A percentile compares a stretch with the other conserved stretches of the same genome.
Evolutionary conservation across 805 yeast species (phyloP).

Genomic region (Metschnikowia noctiluminum): DNA sequence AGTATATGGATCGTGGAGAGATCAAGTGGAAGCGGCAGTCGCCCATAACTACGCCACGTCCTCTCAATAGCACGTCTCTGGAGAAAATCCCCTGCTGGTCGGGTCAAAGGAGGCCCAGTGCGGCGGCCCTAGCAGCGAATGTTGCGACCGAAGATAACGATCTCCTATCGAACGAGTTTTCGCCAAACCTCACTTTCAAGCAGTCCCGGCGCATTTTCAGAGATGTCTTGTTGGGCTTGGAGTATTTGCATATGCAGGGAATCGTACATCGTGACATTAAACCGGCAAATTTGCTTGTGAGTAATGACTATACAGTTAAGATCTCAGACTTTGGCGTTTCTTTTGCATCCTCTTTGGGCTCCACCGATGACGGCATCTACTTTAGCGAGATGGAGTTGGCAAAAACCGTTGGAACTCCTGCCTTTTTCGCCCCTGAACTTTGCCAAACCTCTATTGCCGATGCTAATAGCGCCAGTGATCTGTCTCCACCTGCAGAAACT

Average conservation of each 20-base stretch:
- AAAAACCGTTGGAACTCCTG: constrained; percentile 97
- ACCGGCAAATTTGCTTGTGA: constrained; percentile 83
- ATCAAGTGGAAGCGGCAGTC: constrained; percentile 62
- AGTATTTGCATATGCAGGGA: constrained; percentile 85
- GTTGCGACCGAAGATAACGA: constrained; percentile 20
- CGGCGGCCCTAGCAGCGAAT: background rate
- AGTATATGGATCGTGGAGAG: constrained; percentile 88
- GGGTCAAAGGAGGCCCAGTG: constrained; percentile 5
- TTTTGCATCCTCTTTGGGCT: constrained; percentile 51
- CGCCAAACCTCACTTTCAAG: constrained; percentile 63
- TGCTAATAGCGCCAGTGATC: constrained; percentile 1
- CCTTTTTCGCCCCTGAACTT: constrained; percentile 83
- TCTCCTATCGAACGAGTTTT: constrained; percentile 21
- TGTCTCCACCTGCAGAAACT: background rate
- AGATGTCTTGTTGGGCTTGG: constrained; percentile 84
- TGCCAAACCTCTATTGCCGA: constrained; percentile 50
- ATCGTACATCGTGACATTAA: constrained; percentile 94
- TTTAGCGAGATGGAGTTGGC: constrained; percentile 74
- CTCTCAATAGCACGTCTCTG: constrained; percentile 2
- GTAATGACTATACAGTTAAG: constrained; percentile 70
- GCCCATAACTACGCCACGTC: constrained; percentile 9
- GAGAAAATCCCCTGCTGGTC: constrained; percentile 10
- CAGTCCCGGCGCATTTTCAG: constrained; percentile 71
- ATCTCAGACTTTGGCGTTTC: constrained; percentile 98
- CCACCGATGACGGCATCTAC: constrained; percentile 42